Base-by-base conservation (phyloP, 768 basidiomycete genomes). In the Leccinum boreale region DNA sequence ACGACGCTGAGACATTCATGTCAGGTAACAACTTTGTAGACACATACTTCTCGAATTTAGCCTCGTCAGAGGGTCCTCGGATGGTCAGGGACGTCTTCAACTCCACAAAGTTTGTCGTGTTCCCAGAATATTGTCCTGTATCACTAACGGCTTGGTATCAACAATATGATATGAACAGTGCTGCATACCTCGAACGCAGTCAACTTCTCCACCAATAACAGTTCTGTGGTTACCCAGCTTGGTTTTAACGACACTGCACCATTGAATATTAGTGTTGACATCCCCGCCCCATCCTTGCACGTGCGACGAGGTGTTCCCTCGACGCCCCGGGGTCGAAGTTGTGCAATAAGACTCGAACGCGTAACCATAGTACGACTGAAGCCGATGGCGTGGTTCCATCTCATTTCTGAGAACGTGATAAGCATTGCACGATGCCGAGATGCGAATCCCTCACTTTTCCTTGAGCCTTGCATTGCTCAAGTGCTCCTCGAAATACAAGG, bases 341-440 rank as follows among this genome's bases (percentile, higher is more conserved):
- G 93, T 94, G 71, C 90, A 92, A 65, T 87, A 95, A 15, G 91
- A 89, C 69, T 95, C 93, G 62, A 95, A 95, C 0, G 92, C 82
- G 70, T 94, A 94, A 17, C 92, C 93, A 69, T 87, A 91, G 70
- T 95, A 95, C 9, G 80, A 80, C 66, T 86, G 83, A 24, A 79
- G 73, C 2, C 81, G 82, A 29, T 88, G 86, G 12, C 80, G 81
- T 11, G 83, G 81, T n/a, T 81, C 74, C 74, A 87, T 79, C 57
- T 86, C 75, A 53, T 89, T 82, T 67, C 92, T 93, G 33, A 8
- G 42, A 39, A 50, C 52, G 19, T 14, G 48, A 24, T 62, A 45
- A 57, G 58, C 15, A 50, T 26, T 42, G 26, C n/a, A 51, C 42
- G 5, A 33, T 44, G 51, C n/a, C 12, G 35, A 0, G 1, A 23